A percentile compares a stretch with the other conserved stretches of the same genome.
Conservation (phyloP, 2,329 filamentous ascomycete species). For the Botrytis byssoidea region DNA sequence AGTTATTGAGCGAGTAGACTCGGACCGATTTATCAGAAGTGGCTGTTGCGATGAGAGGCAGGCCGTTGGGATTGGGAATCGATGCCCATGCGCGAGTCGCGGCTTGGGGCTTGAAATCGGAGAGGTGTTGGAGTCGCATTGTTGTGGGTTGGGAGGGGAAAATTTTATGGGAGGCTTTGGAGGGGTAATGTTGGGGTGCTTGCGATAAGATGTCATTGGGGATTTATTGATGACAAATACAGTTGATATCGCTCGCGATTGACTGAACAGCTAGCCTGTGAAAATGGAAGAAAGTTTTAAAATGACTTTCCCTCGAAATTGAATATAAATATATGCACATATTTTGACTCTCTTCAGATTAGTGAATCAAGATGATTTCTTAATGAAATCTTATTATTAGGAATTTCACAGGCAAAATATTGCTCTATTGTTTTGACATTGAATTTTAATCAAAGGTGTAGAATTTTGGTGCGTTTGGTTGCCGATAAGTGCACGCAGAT, state of each 20-base stretch:
- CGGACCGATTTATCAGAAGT: conserved; percentile 84
- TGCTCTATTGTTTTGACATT: not conserved
- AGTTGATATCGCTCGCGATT: not conserved
- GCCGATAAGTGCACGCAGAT: not conserved
- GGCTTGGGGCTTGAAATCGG: conserved; percentile 49
- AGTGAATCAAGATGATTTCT: fast-evolving
- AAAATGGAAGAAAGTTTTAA: not conserved
- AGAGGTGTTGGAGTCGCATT: conserved; percentile 26
- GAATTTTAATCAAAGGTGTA: not conserved
- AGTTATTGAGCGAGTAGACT: conserved; percentile 81
- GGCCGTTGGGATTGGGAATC: conserved; percentile 72
- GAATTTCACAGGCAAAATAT: not conserved
- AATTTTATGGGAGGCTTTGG: conserved; percentile 17
- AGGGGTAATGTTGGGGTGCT: conserved; percentile 18
- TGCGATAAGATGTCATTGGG: not conserved
- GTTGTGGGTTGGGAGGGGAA: conserved; percentile 3
- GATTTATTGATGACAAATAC: conserved; percentile 6
- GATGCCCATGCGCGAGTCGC: conserved; percentile 81
- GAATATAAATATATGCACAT: not conserved
- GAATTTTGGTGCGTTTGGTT: not conserved
- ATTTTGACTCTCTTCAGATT: not conserved
- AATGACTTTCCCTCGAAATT: not conserved
- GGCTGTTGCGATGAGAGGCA: conserved; percentile 85
- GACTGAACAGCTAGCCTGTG: not conserved
- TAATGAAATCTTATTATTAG: not conserved